Evolutionary conservation across 75 land plant species (phyloP).

Genomic region (Chamaecyparis obtusa): DNA sequence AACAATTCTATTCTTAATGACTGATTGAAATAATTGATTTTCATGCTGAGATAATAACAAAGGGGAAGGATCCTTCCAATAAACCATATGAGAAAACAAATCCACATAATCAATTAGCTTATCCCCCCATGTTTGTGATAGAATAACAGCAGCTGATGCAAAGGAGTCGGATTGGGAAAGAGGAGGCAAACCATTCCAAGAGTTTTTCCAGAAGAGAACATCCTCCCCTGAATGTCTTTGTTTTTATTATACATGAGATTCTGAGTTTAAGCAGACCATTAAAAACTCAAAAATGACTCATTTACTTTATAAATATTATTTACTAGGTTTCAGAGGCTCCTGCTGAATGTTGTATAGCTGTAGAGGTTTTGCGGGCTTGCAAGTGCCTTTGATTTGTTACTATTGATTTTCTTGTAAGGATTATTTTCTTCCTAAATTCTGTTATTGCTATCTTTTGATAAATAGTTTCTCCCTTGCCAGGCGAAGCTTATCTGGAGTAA

Average conservation of each 20-base stretch:
- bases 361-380: background rate
- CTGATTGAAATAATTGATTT: too few species aligned
- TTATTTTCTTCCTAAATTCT: background rate
- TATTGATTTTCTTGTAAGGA: background rate
- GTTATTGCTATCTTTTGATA: background rate
- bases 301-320: background rate
- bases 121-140: too few species aligned
- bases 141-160: too few species aligned
- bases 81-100: too few species aligned
- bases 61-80: too few species aligned
- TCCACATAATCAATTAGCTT: too few species aligned
- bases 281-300: background rate
- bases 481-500: slow-evolving; percentile 18
- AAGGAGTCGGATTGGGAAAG: too few species aligned
- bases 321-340: background rate
- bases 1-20: too few species aligned
- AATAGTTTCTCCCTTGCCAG: slow-evolving; percentile 32
- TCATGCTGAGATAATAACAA: too few species aligned
- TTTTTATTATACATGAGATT: background rate
- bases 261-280: background rate
- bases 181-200: too few species aligned
- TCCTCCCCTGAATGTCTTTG: background rate
- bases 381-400: background rate
- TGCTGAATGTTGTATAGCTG: background rate
- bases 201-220: too few species aligned